Evolutionary conservation across 495 filamentous ascomycete species (phyloP), one percentile per base, ranked within the genome.

Genomic region (Tuber umbilicatum): DNA sequence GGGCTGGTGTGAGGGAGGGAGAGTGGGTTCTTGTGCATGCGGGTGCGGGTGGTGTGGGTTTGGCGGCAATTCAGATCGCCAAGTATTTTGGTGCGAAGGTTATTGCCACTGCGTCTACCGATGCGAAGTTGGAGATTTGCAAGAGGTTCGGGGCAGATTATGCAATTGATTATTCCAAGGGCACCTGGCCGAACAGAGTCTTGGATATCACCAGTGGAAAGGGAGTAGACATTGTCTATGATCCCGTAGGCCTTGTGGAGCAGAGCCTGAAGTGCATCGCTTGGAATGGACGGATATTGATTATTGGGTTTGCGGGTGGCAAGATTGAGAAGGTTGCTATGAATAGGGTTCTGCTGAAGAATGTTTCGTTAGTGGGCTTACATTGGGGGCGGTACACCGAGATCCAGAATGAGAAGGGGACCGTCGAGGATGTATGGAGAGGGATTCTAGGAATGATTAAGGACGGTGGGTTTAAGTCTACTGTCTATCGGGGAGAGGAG

Each of bases 11-110:
- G 21, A 90, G 92, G 83, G 83, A 86, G 3, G 93, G 93, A 0
- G 94, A 98, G 75, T 93, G 87, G 83, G 94, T 98, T 5, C 89
- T 98, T 35, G 89, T 98, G 21, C 94, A 98, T 84, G 94, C 94
- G 19, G 94, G 93, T 0, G 94, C 94, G 0, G 94, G 94, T 3
- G 94, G 94, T 2, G 94, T 97, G 0, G 94, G 94, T 3, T 84
- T 98, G 21, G 92, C 94, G 31, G 94, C 94, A 27, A 93, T 98
- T 43, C 94, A 98, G 80, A 88, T 97, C 67, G 94, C 94, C 9
- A 97, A 97, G 83, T 94, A 93, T 0, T 89, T 89, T 73, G 94
- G 94, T 2, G 94, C 94, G 9, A 93, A 87, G 5, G 94, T 98
- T 2, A 90, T 98, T 74, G 94, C 94, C 31, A 97, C 93, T 0